Evolutionary conservation across 1,139 yeast genomes (phyloP).

Genomic region (Taphrina deformans): DNA sequence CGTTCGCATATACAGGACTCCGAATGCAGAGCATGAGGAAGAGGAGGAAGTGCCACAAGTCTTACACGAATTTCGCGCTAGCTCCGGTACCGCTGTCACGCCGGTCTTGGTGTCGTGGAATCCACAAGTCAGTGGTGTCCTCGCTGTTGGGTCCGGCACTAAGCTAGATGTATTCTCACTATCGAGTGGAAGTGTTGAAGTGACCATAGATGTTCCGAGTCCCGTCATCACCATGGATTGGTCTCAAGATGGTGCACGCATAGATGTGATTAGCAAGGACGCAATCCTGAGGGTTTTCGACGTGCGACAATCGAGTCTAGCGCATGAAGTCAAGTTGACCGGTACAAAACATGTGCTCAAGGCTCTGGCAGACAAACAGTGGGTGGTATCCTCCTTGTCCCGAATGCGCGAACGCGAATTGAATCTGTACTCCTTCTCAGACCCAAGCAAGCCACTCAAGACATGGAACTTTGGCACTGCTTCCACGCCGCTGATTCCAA

Average conservation of each 20-base stretch:
- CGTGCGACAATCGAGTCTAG: neutral
- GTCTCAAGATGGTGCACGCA: constrained; percentile 20
- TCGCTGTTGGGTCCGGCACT: constrained; percentile 22
- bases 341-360: constrained; percentile 27
- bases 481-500: constrained; percentile 26
- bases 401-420: constrained; percentile 29
- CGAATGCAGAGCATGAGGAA: constrained; percentile 8
- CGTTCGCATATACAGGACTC: constrained; percentile 16
- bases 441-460: constrained; percentile 13
- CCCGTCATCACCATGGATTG: constrained; percentile 22
- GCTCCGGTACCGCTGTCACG: constrained; percentile 19
- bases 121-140: constrained; percentile 27
- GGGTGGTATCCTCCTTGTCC: constrained; percentile 20
- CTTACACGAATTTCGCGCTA: constrained; percentile 21
- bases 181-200: neutral
- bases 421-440: constrained; percentile 9
- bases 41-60: neutral
- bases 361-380: constrained; percentile 15
- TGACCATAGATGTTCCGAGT: constrained; percentile 1
- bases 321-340: constrained; percentile 7
- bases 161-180: constrained; percentile 11
- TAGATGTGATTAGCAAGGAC: constrained; percentile 10
- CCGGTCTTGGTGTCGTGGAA: constrained; percentile 15
- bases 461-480: constrained; percentile 31
- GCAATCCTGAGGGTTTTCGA: constrained; percentile 15